These are phyloP conservation scores for Candida frijolesensis DNA, from an alignment of 1,139 yeast genomes.

Conservation along the genomic window DNA sequence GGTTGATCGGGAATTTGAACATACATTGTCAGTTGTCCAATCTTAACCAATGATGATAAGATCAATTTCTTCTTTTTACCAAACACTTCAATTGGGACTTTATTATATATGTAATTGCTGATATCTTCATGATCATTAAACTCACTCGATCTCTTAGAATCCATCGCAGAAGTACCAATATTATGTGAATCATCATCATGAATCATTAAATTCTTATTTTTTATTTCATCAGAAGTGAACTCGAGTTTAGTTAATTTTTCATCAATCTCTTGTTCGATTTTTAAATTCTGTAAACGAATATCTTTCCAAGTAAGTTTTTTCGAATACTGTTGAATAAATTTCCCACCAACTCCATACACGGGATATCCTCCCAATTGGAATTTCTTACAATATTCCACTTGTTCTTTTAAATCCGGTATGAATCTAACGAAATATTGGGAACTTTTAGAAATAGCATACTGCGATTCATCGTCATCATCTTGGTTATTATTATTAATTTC, in stretches of 20 bases:
- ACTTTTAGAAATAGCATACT: slow-evolving; percentile 41
- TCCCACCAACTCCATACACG: slow-evolving; percentile 39
- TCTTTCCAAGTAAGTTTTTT: slow-evolving; percentile 37
- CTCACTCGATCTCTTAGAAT: background rate
- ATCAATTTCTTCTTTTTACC: slow-evolving; percentile 45
- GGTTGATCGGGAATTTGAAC: slow-evolving; percentile 38
- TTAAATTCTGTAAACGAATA: slow-evolving; percentile 29
- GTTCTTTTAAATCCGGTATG: slow-evolving; percentile 40
- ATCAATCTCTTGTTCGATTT: slow-evolving; percentile 43
- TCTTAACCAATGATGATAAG: slow-evolving; percentile 34
- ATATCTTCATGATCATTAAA: no score
- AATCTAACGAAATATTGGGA: slow-evolving; percentile 44
- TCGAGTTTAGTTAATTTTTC: slow-evolving; percentile 29
- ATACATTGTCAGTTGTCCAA: slow-evolving; percentile 39
- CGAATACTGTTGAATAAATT: slow-evolving; percentile 29
- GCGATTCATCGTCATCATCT: slow-evolving; percentile 21
- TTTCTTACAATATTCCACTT: slow-evolving; percentile 28
- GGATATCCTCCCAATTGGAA: slow-evolving; percentile 26
- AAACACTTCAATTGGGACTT: slow-evolving; percentile 24
- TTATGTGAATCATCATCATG: slow-evolving; percentile 16
- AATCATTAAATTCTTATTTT: slow-evolving; percentile 32
- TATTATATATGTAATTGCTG: slow-evolving; percentile 4
- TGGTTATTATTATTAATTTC: slow-evolving; percentile 38
- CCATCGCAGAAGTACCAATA: background rate
- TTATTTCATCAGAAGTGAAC: slow-evolving; percentile 32